Conservation (phyloP, 176 grass and related monocot genomes). For the Carex cristatella region DNA sequence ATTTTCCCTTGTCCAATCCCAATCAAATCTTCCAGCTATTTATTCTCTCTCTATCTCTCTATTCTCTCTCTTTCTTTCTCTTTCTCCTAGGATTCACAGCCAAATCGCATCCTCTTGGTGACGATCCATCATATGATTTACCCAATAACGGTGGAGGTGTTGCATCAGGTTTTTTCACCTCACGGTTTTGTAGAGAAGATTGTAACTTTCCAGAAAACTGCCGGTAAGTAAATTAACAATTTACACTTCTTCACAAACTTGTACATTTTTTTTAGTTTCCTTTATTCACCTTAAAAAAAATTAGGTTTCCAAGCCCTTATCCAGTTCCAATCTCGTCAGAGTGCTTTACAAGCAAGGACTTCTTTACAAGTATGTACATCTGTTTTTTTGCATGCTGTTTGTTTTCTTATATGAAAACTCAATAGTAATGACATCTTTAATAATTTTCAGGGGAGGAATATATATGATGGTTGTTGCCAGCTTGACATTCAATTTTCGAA, state of each 20-base stretch:
- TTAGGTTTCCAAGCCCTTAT: conserved; percentile 58
- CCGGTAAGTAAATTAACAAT: conserved; percentile 21
- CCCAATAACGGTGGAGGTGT: conserved; percentile 51
- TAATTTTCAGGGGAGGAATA: conserved; percentile 36
- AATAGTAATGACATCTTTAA: background rate
- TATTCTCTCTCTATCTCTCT: conserved; percentile 29
- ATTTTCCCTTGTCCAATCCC: conserved; percentile 10
- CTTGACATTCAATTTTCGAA: conserved; percentile 56
- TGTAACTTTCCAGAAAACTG: conserved; percentile 51
- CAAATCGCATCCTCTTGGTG: conserved; percentile 51
- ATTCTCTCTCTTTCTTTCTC: conserved; percentile 24
- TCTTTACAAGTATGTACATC: conserved; percentile 38
- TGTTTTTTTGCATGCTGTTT: background rate
- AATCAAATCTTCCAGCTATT: conserved; percentile 21
- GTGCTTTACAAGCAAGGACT: conserved; percentile 49
- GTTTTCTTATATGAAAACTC: background rate
- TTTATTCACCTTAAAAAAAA: background rate
- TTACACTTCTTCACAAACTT: background rate
- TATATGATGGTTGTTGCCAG: conserved; percentile 65
- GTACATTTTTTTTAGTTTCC: background rate
- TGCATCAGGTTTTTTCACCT: conserved; percentile 61
- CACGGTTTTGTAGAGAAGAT: conserved; percentile 49
- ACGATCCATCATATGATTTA: conserved; percentile 56
- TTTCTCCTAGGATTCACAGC: conserved; percentile 43
- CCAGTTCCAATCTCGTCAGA: conserved; percentile 44